Conservation (phyloP, 225 moss, liverwort and hornwort genomes). For the Lunularia cruciata region DNA sequence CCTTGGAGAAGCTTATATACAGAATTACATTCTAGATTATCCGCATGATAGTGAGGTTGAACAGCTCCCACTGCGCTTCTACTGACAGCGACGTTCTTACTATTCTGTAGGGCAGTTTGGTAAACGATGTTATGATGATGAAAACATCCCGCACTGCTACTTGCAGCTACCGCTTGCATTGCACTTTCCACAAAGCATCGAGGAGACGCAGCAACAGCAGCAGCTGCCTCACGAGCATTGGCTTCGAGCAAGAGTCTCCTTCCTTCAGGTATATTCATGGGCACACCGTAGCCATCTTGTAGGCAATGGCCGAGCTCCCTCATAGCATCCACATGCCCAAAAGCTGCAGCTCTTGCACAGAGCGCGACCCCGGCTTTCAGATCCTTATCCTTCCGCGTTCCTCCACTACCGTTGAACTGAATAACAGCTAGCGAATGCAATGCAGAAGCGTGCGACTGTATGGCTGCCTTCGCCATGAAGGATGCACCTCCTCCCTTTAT, state of each 20-base stretch:
- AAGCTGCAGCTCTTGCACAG: slow-evolving; percentile 22
- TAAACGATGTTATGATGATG: slow-evolving; percentile 7
- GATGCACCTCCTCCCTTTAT: slow-evolving; percentile 16
- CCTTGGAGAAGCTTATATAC: slow-evolving; percentile 24
- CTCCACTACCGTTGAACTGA: slow-evolving; percentile 51
- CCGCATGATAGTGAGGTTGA: background rate
- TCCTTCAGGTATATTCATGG: slow-evolving; percentile 20
- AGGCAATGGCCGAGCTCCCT: slow-evolving; percentile 32
- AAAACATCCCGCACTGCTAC: background rate
- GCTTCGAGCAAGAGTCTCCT: slow-evolving; percentile 24
- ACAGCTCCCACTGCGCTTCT: background rate
- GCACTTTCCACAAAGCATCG: slow-evolving; percentile 21
- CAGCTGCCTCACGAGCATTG: slow-evolving; percentile 29
- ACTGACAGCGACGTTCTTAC: background rate
- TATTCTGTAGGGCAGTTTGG: slow-evolving; percentile 13
- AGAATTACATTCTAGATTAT: slow-evolving; percentile 10
- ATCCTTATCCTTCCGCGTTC: slow-evolving; percentile 34
- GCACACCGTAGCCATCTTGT: slow-evolving; percentile 26
- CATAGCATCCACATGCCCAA: slow-evolving; percentile 30
- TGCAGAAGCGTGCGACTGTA: slow-evolving; percentile 24
- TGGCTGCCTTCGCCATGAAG: slow-evolving; percentile 26
- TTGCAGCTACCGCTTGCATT: slow-evolving; percentile 16
- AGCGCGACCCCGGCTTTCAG: slow-evolving; percentile 28
- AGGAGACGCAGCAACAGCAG: slow-evolving; percentile 27
- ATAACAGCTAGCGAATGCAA: slow-evolving; percentile 32